Evolutionary conservation across 805 yeast species (phyloP).

Genomic region (Schizosaccharomyces osmophilus): DNA sequence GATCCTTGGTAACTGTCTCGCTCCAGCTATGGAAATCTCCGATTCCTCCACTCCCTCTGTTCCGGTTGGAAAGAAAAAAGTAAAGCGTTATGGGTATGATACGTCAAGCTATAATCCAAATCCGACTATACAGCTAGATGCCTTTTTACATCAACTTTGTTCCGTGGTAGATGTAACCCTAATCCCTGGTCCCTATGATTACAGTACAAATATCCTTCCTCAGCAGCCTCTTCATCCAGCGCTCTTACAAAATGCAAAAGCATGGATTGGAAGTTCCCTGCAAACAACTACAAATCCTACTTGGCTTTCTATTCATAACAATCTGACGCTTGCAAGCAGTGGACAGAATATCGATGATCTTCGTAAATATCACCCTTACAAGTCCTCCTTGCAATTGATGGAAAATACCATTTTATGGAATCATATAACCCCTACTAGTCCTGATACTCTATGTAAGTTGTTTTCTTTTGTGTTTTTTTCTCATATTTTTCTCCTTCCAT

Average conservation of each 20-base stretch:
- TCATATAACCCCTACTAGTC: slow-evolving; percentile 78
- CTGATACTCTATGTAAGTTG: slow-evolving; percentile 52
- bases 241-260: slow-evolving; percentile 27
- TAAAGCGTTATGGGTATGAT: slow-evolving; percentile 7
- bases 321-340: slow-evolving; percentile 39
- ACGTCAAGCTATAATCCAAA: slow-evolving; percentile 6
- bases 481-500: too few relatives aligned
- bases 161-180: slow-evolving; percentile 42
- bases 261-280: slow-evolving; percentile 19
- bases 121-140: slow-evolving; percentile 22
- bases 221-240: slow-evolving; percentile 76
- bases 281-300: slow-evolving; percentile 45
- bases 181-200: slow-evolving; percentile 71
- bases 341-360: slow-evolving; percentile 76
- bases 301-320: slow-evolving; percentile 30
- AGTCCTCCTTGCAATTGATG: slow-evolving; percentile 28
- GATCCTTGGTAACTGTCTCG: not conserved
- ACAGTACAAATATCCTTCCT: slow-evolving; percentile 63
- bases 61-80: not conserved
- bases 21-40: slow-evolving; percentile 11
- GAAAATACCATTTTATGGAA: slow-evolving; percentile 60
- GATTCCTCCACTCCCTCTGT: slow-evolving; percentile 7
- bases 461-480: not conserved
- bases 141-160: slow-evolving; percentile 30
- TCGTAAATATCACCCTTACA: slow-evolving; percentile 35